Conservation (phyloP, 2,329 filamentous ascomycete species). For the Botrytis cinerea region DNA sequence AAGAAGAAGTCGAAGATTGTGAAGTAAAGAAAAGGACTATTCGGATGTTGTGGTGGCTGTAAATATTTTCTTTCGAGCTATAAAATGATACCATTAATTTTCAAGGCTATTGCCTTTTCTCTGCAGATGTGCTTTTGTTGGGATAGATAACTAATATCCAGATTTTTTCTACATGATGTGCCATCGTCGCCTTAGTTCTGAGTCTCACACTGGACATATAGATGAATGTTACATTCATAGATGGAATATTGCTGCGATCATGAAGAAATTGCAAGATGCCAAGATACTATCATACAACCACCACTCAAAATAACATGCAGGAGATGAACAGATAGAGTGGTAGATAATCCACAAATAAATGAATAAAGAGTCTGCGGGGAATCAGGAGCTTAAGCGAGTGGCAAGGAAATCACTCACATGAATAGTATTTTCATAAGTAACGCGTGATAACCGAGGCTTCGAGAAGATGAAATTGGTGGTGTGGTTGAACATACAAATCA, state of each 20-base stretch:
- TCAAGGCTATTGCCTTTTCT: not conserved
- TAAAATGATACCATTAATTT: not conserved
- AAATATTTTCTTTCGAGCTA: not conserved
- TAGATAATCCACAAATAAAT: not conserved
- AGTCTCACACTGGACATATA: not conserved
- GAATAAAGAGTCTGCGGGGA: not conserved
- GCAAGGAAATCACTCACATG: not conserved
- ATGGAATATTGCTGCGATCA: not conserved
- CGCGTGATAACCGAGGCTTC: not conserved
- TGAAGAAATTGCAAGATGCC: not conserved
- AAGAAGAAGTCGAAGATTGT: slow-evolving; percentile 26
- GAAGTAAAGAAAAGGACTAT: not conserved
- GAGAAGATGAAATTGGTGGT: not conserved
- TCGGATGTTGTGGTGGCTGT: not conserved
- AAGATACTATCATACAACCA: fast-evolving
- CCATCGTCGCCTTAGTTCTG: not conserved
- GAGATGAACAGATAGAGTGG: not conserved
- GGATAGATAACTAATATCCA: not conserved
- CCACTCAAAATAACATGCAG: not conserved
- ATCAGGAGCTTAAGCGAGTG: not conserved
- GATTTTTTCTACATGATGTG: not conserved
- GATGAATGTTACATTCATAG: not conserved
- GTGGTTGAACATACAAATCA: not conserved
- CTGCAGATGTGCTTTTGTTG: not conserved
- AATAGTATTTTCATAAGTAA: not conserved